Evolutionary conservation across 768 basidiomycete genomes (phyloP).

Genomic region (Daedaleopsis sinensis): DNA sequence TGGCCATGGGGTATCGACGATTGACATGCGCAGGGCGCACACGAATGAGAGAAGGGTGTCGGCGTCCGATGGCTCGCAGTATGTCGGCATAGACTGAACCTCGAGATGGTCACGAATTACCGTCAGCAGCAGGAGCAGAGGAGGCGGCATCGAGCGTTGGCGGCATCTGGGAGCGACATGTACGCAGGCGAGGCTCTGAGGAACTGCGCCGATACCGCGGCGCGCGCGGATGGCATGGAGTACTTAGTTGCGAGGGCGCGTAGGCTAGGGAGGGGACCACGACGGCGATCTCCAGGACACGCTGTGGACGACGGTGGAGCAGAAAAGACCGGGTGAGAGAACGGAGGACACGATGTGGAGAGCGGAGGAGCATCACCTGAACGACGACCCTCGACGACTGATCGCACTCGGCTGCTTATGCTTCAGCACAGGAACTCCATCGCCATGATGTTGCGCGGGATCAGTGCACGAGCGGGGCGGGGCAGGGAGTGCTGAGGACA

Average conservation of each 20-base stretch:
- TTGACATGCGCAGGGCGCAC: too few species aligned
- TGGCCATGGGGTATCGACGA: too few species aligned
- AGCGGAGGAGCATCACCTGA: constrained; percentile 15
- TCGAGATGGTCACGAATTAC: too few species aligned
- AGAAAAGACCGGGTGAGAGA: constrained; percentile 2
- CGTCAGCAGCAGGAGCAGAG: too few species aligned
- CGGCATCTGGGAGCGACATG: too few species aligned
- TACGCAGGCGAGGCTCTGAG: neutral
- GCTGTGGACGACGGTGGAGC: constrained; percentile 7
- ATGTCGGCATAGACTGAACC: too few species aligned
- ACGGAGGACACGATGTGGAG: constrained; percentile 12
- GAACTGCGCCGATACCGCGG: neutral
- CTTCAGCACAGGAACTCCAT: too few species aligned
- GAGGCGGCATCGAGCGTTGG: too few species aligned
- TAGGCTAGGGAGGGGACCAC: neutral
- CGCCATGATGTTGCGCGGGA: too few species aligned
- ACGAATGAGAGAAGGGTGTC: too few species aligned
- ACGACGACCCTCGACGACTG: neutral
- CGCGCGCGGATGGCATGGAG: neutral
- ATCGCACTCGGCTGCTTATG: constrained; percentile 1
- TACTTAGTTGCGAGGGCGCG: neutral
- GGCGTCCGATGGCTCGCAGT: too few species aligned
- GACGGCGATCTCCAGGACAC: neutral
- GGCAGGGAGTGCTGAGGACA: neutral
- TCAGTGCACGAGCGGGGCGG: too few species aligned